Evolutionary conservation across 768 basidiomycete species (phyloP).

Genomic region (Pulveroboletus sp.): DNA sequence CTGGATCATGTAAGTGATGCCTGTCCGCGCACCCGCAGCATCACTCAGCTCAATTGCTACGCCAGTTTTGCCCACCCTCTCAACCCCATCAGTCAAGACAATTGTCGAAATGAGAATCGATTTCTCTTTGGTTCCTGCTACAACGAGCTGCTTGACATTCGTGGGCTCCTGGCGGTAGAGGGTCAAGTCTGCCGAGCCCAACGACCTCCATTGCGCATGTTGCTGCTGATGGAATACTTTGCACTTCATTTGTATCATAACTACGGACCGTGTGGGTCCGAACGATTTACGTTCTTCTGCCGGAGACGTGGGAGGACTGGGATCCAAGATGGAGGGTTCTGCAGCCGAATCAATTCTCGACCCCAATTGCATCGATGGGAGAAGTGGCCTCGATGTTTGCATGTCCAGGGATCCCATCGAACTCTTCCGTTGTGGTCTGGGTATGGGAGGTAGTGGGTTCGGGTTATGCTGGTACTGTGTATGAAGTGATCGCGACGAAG

Average conservation of each 20-base stretch:
- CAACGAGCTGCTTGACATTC: constrained; percentile 94
- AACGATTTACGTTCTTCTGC: constrained; percentile 47
- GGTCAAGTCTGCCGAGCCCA: constrained; percentile 83
- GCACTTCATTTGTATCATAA: constrained; percentile 94
- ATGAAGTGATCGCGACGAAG: constrained; percentile 56
- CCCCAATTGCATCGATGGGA: constrained; percentile 59
- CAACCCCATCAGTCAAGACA: constrained; percentile 92
- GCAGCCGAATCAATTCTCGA: constrained; percentile 49
- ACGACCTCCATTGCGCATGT: constrained; percentile 96
- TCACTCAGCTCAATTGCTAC: constrained; percentile 95
- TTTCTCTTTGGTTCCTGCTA: constrained; percentile 73
- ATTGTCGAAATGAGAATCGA: constrained; percentile 90
- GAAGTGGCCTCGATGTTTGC: constrained; percentile 45
- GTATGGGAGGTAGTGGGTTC: constrained; percentile 31
- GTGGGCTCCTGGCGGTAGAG: constrained; percentile 82
- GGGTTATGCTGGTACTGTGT: constrained; percentile 45
- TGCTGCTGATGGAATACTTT: constrained; percentile 95
- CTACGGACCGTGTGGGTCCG: constrained; percentile 69
- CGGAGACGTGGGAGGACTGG: constrained; percentile 85
- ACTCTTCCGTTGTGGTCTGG: constrained; percentile 27
- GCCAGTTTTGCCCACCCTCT: constrained; percentile 97
- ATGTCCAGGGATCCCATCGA: constrained; percentile 26
- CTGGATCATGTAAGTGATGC: constrained; percentile 97
- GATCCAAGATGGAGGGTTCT: constrained; percentile 54
- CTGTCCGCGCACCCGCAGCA: constrained; percentile 77